Percentiles rank a stretch among this genome's conserved stretches.
Evolutionary conservation across 2,329 filamentous ascomycete genomes (phyloP).

Genomic region (Claviceps humidiphila): DNA sequence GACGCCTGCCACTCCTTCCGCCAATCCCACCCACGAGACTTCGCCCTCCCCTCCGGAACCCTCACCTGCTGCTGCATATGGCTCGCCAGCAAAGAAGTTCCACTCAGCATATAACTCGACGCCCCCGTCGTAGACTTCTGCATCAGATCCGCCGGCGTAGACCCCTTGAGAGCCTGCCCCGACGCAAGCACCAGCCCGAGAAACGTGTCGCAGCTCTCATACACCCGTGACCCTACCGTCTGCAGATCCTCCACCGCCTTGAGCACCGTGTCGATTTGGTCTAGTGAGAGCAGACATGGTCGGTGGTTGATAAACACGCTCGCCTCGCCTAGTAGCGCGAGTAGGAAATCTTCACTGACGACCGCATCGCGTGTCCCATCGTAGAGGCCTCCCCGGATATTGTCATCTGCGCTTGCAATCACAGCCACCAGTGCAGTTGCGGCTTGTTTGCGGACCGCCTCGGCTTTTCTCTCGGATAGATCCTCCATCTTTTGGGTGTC

Average conservation of each 20-base stretch:
- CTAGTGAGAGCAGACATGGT: constrained; percentile 44
- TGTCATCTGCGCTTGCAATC: constrained; percentile 74
- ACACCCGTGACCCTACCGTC: constrained; percentile 60
- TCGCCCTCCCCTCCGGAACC: constrained; percentile 35
- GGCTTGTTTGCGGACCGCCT: constrained; percentile 53
- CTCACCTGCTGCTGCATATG: constrained; percentile 43
- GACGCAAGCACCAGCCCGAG: constrained; percentile 63
- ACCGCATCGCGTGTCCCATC: constrained; percentile 70
- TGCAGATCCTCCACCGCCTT: constrained; percentile 70
- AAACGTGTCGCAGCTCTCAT: constrained; percentile 63
- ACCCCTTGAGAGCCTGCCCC: constrained; percentile 46
- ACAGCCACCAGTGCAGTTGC: constrained; percentile 67
- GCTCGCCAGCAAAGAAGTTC: constrained; percentile 56
- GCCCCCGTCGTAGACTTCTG: constrained; percentile 34
- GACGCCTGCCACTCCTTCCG: constrained; percentile 57
- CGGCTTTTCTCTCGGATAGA: constrained; percentile 26
- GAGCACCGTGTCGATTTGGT: constrained; percentile 62
- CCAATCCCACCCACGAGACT: constrained; percentile 64
- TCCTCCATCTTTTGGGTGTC: constrained; percentile 34
- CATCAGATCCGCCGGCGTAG: constrained; percentile 53
- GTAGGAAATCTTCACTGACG: constrained; percentile 75
- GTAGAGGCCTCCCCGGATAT: constrained; percentile 81
- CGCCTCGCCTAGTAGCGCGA: constrained; percentile 73
- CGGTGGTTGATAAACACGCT: constrained; percentile 58
- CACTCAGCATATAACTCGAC: constrained; percentile 56